Conservation (phyloP, 108 stramenopile species). For the Fistulifera pelliculosa region DNA sequence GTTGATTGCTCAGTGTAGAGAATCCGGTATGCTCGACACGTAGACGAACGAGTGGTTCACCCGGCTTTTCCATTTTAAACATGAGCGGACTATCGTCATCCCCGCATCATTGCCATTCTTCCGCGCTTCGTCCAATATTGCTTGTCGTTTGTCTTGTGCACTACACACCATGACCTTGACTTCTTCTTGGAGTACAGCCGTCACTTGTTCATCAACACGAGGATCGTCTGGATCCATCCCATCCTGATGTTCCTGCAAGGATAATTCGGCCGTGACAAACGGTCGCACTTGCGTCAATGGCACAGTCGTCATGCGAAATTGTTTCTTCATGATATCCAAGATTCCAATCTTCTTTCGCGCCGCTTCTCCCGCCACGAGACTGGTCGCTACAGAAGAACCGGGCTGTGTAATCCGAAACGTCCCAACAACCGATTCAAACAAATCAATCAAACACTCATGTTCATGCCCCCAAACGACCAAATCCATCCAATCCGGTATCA, state of each 20-base stretch:
- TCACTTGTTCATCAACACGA: slow-evolving; percentile 63
- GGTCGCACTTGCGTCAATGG: slow-evolving; percentile 75
- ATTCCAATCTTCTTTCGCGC: slow-evolving; percentile 82
- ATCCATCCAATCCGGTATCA: slow-evolving; percentile 99
- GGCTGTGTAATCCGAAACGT: slow-evolving; percentile 93
- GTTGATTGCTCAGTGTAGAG: slow-evolving; percentile 83
- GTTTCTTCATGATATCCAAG: slow-evolving; percentile 62
- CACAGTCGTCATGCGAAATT: slow-evolving; percentile 67
- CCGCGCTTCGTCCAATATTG: slow-evolving; percentile 26
- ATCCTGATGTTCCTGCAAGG: slow-evolving; percentile 30
- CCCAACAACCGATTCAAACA: slow-evolving; percentile 80
- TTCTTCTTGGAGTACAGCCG: slow-evolving; percentile 43
- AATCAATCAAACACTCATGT: slow-evolving; percentile 88
- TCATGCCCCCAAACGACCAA: slow-evolving; percentile 93
- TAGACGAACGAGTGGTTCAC: slow-evolving; percentile 86
- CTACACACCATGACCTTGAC: slow-evolving; percentile 57
- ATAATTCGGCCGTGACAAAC: slow-evolving; percentile 68
- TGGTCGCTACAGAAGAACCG: slow-evolving; percentile 91
- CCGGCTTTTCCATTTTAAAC: slow-evolving; percentile 52
- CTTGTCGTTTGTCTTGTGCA: slow-evolving; percentile 28
- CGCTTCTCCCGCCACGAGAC: slow-evolving; percentile 79
- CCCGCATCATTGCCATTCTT: slow-evolving; percentile 22
- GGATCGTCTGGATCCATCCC: slow-evolving; percentile 70
- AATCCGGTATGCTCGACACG: slow-evolving; percentile 94
- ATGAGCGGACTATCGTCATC: slow-evolving; percentile 26